Base-by-base conservation (phyloP, 768 basidiomycete genomes). In the Mycena filopes region DNA sequence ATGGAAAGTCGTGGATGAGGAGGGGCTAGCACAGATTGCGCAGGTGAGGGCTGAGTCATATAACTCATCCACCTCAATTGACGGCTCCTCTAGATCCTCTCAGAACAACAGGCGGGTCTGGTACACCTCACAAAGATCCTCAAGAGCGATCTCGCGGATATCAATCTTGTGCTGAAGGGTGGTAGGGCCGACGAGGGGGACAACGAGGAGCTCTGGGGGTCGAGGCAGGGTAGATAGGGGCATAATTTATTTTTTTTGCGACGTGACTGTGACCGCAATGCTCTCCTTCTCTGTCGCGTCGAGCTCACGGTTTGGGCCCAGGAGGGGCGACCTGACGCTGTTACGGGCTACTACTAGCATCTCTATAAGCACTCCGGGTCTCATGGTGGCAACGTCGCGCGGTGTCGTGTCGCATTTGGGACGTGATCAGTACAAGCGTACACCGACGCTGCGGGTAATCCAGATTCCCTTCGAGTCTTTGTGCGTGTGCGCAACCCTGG, bases 401-500 rank as follows among this genome's bases (percentile, higher is more conserved):
- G 93, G 93, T 0, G 80, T 89, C 28, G 81, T 95, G 0, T 89
- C 90, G 0, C 93, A 95, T 75, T 78, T 94, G 7, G 89, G 91
- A 9, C 78, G 86, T 46, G 92, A 93, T 70, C 86, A 91, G 60
- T 75, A 83, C 25, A 70, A 71, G 21, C 66, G 69, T 29, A 85
- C 85, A 11, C 82, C 86, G 4, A 25, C 55, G 1, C 83, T 92
- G 33, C 81, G 75, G 61, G 92, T 90, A 86, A 75, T 91, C 0
- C 84, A 91, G 64, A 78, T 94, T 0, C 87, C 93, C 0, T 94
- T 94, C 71, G 93, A 95, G 77, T 84, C 88, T 21, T 95, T 94
- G 93, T 94, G 76, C 85, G 89, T 83, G 26, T 20, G 12, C 42
- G 11, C 21, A 28, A 60, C 33, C 53, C 21, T 28, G 49, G 16